A percentile compares a stretch with the other conserved stretches of the same genome.
Conservation (phyloP, 805 yeast species). For the Nakazawaea peltata region DNA sequence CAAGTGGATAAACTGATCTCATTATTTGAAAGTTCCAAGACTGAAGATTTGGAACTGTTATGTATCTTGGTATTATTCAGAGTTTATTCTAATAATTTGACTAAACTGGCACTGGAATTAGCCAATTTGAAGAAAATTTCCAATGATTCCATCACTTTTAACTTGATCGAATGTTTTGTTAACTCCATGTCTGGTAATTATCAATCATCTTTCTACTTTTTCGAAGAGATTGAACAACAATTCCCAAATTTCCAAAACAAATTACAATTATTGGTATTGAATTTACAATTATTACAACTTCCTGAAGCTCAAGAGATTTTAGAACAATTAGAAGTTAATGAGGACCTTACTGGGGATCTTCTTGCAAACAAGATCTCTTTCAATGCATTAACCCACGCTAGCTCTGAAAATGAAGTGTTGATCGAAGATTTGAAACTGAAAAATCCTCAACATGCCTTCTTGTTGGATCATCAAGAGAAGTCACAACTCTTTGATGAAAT, state of each 20-base stretch:
- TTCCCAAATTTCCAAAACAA: conserved; percentile 42
- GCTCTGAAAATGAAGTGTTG: conserved; percentile 26
- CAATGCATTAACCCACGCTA: conserved; percentile 45
- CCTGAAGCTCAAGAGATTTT: conserved; percentile 77
- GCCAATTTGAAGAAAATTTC: conserved; percentile 37
- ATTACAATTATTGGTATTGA: conserved; percentile 61
- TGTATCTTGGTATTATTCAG: conserved; percentile 28
- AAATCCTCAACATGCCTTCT: conserved; percentile 49
- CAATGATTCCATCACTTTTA: conserved; percentile 69
- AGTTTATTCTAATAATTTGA: conserved; percentile 32
- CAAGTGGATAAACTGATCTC: conserved; percentile 34
- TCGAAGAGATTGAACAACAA: conserved; percentile 72
- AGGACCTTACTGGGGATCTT: conserved; percentile 29
- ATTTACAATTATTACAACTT: conserved; percentile 68
- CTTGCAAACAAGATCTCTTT: conserved; percentile 61
- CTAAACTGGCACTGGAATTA: conserved; percentile 38
- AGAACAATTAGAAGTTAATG: conserved; percentile 25
- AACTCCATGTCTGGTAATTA: conserved; percentile 30
- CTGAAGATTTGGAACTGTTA: conserved; percentile 28
- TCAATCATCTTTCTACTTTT: conserved; percentile 50
- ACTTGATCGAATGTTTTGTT: conserved; percentile 72
- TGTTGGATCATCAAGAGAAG: conserved; percentile 55
- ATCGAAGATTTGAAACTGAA: conserved; percentile 35
- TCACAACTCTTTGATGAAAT: conserved; percentile 59
- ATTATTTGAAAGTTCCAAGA: conserved; percentile 22